These are phyloP conservation scores for Ogataea hybrid DNA, from an alignment of 1,139 yeast genomes.

Conservation along the genomic window DNA sequence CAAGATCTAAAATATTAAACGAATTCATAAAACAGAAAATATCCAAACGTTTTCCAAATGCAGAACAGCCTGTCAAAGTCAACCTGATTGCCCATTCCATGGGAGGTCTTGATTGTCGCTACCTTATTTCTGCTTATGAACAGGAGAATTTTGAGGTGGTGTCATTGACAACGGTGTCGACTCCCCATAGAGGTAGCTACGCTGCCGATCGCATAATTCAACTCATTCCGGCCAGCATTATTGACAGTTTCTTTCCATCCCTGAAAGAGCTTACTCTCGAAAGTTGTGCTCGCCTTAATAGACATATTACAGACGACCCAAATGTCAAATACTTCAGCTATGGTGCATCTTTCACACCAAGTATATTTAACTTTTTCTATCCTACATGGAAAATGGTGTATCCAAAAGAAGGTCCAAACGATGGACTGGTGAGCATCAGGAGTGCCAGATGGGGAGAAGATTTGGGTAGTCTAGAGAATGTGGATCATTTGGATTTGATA, in stretches of 20 bases:
- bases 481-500: slow-evolving; percentile 82
- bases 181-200: slow-evolving; percentile 88
- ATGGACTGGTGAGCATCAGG: slow-evolving; percentile 78
- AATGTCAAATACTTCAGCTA: slow-evolving; percentile 73
- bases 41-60: slow-evolving; percentile 25
- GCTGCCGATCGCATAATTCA: slow-evolving; percentile 70
- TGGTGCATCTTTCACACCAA: slow-evolving; percentile 71
- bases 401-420: slow-evolving; percentile 55
- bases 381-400: slow-evolving; percentile 62
- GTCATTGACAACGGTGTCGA: slow-evolving; percentile 78
- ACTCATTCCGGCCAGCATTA: slow-evolving; percentile 22
- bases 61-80: slow-evolving; percentile 44
- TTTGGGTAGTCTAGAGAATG: slow-evolving; percentile 71
- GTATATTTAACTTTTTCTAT: slow-evolving; percentile 59
- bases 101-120: slow-evolving; percentile 91
- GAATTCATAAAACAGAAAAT: slow-evolving; percentile 44
- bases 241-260: slow-evolving; percentile 42
- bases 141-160: slow-evolving; percentile 52
- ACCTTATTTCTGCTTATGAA: slow-evolving; percentile 57
- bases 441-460: slow-evolving; percentile 85
- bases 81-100: slow-evolving; percentile 89
- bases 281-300: slow-evolving; percentile 54
- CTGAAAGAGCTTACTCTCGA: slow-evolving; percentile 60
- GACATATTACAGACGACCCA: slow-evolving; percentile 51
- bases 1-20: slow-evolving; percentile 62